Evolutionary conservation across 202 grass and related monocot species (phyloP).

Genomic region (Panicum hallii): DNA sequence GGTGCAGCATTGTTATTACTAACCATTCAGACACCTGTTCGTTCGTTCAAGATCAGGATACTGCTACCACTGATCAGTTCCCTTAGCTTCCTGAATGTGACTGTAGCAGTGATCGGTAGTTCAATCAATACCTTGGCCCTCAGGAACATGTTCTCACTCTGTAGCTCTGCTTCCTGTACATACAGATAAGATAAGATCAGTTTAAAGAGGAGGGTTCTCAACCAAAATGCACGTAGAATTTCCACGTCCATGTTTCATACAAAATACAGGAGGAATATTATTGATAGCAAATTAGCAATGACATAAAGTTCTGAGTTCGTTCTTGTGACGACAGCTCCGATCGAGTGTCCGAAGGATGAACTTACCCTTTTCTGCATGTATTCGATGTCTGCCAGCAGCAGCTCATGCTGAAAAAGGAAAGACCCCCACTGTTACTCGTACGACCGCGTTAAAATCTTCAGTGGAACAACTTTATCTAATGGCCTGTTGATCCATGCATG

Average conservation of each 20-base stretch:
- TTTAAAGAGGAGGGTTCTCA: background rate
- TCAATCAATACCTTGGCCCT: slow-evolving; percentile 67
- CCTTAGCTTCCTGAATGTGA: background rate
- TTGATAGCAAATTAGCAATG: background rate
- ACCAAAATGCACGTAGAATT: slow-evolving; percentile 11
- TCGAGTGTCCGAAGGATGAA: background rate
- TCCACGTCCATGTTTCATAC: slow-evolving; percentile 6
- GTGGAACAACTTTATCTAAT: background rate
- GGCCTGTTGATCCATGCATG: background rate
- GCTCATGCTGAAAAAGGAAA: slow-evolving; percentile 65
- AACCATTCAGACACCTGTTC: background rate
- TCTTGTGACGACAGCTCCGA: background rate
- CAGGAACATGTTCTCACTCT: slow-evolving; percentile 70
- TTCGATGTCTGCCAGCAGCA: slow-evolving; percentile 72
- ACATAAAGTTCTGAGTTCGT: background rate
- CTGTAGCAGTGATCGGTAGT: background rate
- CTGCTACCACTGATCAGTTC: background rate
- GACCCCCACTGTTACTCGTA: background rate
- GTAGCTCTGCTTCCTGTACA: slow-evolving; percentile 63
- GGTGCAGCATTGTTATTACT: background rate
- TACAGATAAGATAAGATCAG: background rate
- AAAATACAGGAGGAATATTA: background rate
- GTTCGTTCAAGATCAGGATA: background rate
- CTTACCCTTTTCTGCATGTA: slow-evolving; percentile 72
- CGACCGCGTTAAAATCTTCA: background rate